Conservation (phyloP, 257 asterid genomes). For the Solanum peruvianum region DNA sequence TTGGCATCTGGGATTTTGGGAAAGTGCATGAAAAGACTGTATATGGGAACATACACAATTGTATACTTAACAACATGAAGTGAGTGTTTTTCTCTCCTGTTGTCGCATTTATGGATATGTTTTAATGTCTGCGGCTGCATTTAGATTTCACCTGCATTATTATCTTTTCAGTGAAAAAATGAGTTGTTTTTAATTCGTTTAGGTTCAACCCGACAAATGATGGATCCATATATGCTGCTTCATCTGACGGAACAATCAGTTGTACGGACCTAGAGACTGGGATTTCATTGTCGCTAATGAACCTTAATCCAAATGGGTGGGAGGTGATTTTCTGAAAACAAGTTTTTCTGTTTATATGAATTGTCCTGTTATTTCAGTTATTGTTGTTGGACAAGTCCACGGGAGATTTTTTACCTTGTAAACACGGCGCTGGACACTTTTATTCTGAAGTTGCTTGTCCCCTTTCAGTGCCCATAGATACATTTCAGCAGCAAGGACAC, state of each 20-base stretch:
- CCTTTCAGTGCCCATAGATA: neutral
- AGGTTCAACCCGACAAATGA: constrained; percentile 74
- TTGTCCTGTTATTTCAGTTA: neutral
- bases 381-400: neutral
- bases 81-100: constrained; percentile 24
- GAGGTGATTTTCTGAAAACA: constrained; percentile 38
- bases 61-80: constrained; percentile 90
- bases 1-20: constrained; percentile 92
- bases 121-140: neutral
- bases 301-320: constrained; percentile 96
- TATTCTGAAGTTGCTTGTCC: neutral
- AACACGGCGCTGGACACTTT: neutral
- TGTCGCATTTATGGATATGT: neutral
- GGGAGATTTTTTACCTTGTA: neutral
- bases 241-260: constrained; percentile 94
- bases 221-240: constrained; percentile 74
- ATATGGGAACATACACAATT: constrained; percentile 63
- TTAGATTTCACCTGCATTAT: neutral
- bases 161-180: constrained; percentile 1
- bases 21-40: constrained; percentile 81
- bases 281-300: constrained; percentile 50
- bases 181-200: neutral
- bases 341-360: neutral
- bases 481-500: neutral
- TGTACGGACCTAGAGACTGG: constrained; percentile 93